phyloP scores from a whole-genome alignment of 2,329 filamentous ascomycete species.

The Macrophomina pseudophaseolina region DNA sequence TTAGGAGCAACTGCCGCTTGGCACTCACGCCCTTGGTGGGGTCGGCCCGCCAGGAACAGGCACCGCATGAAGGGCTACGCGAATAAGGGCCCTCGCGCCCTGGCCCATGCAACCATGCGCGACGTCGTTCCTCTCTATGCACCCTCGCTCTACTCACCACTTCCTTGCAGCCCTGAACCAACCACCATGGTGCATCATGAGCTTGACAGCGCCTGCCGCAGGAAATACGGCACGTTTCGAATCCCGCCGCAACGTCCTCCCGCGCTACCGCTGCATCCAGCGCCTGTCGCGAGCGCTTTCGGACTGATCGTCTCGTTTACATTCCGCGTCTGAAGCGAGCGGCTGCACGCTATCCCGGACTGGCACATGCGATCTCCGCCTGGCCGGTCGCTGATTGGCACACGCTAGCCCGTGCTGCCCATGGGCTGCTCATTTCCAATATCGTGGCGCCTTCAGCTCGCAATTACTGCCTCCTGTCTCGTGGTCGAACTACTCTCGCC shows the following conservation, averaged over 20 bases:
- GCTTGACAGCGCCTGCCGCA: neutral
- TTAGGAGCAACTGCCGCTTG: neutral
- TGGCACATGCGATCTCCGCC: constrained; percentile 6
- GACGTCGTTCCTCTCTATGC: neutral
- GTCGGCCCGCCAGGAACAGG: neutral
- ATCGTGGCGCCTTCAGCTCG: constrained; percentile 22
- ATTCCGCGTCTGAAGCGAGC: constrained; percentile 18
- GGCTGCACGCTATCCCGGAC: constrained; percentile 4
- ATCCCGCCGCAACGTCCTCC: constrained; percentile 1
- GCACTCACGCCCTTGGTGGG: neutral
- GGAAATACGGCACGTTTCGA: constrained; percentile 1
- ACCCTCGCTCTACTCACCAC: neutral
- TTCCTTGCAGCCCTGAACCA: neutral
- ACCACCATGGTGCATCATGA: neutral
- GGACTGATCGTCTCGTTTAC: constrained; percentile 22
- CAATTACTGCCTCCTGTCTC: constrained; percentile 21
- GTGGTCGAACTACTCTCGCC: constrained; percentile 4
- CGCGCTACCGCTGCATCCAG: neutral
- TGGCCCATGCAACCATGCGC: neutral
- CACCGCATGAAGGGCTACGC: neutral
- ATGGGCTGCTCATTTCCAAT: constrained; percentile 24
- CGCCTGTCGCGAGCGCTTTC: constrained; percentile 2
- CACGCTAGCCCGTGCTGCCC: constrained; percentile 2
- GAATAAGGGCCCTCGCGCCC: neutral
- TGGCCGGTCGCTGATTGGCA: constrained; percentile 1